Conservation (phyloP, 1,284 basidiomycete species). For the Sanghuangporus weigelae region DNA sequence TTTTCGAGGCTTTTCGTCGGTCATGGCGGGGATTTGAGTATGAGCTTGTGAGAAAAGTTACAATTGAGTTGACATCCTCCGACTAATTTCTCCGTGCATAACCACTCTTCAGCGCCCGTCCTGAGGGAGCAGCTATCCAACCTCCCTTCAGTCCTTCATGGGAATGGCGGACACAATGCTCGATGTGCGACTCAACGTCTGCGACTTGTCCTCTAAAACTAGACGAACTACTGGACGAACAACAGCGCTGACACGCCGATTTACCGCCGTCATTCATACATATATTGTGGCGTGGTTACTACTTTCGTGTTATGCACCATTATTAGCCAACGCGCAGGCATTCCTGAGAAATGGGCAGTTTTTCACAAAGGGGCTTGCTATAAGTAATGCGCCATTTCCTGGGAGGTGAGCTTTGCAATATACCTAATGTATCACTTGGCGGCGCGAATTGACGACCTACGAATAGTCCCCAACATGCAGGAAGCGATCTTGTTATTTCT, state of each 20-base stretch:
- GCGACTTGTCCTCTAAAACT: neutral
- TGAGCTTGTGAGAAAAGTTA: neutral
- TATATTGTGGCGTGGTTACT: conserved; percentile 18
- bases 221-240: neutral
- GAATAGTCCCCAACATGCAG: conserved; percentile 28
- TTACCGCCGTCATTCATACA: neutral
- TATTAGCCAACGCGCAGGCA: conserved; percentile 24
- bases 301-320: neutral
- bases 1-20: neutral
- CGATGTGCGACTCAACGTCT: neutral
- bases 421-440: neutral
- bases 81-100: neutral
- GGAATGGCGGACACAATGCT: neutral
- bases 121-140: neutral
- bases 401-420: conserved; percentile 32
- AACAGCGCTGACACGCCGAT: neutral
- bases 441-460: neutral
- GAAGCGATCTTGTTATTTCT: conserved; percentile 35
- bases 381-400: conserved; percentile 40
- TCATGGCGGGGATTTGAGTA: neutral
- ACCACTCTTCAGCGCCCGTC: neutral
- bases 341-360: conserved; percentile 34
- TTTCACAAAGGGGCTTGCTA: conserved; percentile 44
- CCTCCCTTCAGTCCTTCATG: neutral
- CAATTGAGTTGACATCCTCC: neutral